phyloP scores from a whole-genome alignment of 495 filamentous ascomycete genomes.

The Barbatosphaeria neglecta region DNA sequence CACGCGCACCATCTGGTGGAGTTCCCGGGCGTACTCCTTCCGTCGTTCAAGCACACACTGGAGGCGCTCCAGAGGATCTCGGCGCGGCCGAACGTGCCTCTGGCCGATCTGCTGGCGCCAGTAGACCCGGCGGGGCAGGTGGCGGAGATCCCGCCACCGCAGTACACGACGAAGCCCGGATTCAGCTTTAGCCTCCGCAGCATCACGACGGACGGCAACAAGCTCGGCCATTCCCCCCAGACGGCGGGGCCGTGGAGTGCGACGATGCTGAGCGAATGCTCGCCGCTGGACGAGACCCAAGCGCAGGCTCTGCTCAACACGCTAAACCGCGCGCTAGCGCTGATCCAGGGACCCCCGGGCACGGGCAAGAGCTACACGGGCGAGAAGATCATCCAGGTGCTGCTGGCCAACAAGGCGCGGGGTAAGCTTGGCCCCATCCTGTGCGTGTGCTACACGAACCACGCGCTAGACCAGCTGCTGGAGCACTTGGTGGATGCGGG shows the following conservation, averaged over 20 bases:
- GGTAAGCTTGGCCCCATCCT: constrained; percentile 52
- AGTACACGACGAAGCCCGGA: constrained; percentile 33
- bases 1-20: constrained; percentile 44
- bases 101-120: constrained; percentile 47
- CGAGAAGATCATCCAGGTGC: constrained; percentile 42
- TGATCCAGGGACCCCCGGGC: constrained; percentile 75
- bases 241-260: constrained; percentile 30
- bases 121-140: background rate
- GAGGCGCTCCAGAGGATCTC: constrained; percentile 51
- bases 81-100: constrained; percentile 39
- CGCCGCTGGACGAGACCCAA: constrained; percentile 49
- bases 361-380: constrained; percentile 64
- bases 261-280: constrained; percentile 23
- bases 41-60: constrained; percentile 57
- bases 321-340: constrained; percentile 42
- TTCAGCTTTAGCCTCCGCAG: constrained; percentile 44
- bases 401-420: constrained; percentile 44
- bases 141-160: constrained; percentile 27
- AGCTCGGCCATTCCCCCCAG: constrained; percentile 21
- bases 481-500: constrained; percentile 47
- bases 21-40: constrained; percentile 57
- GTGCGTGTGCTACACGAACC: constrained; percentile 59
- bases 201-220: constrained; percentile 25
- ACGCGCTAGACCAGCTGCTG: constrained; percentile 62
- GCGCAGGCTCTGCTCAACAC: constrained; percentile 41